phyloP scores from a whole-genome alignment of 805 yeast genomes.

The Kluyveromyces lactis region DNA sequence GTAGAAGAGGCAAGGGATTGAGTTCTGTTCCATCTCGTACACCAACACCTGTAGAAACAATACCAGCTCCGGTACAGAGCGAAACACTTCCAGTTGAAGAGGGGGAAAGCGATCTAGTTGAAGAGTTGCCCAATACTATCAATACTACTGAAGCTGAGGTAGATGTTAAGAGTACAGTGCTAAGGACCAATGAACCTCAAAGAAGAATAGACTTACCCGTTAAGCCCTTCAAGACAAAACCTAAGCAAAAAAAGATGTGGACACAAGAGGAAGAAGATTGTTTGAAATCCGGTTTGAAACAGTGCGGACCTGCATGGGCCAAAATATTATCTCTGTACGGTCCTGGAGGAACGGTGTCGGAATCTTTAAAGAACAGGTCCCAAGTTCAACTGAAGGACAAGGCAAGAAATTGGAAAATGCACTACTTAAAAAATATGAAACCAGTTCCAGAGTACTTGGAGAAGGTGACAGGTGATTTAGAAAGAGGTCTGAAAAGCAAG shows the following conservation, averaged over 20 bases:
- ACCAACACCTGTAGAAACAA: not conserved
- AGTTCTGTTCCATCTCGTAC: not conserved
- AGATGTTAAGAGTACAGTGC: not conserved
- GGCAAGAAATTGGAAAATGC: constrained; percentile 92
- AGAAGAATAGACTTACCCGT: not conserved
- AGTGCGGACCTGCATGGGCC: constrained; percentile 89
- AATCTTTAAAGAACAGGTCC: constrained; percentile 75
- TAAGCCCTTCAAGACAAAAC: constrained; percentile 13
- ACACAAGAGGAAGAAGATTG: constrained; percentile 83
- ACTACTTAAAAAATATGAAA: constrained; percentile 63
- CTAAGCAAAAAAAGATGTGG: constrained; percentile 45
- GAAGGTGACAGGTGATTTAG: constrained; percentile 83
- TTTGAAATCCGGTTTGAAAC: constrained; percentile 65
- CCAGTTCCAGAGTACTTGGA: constrained; percentile 73
- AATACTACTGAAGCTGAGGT: not conserved
- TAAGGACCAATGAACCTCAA: not conserved
- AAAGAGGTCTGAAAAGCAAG: constrained; percentile 40
- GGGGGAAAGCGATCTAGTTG: not conserved
- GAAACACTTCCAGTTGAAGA: not conserved
- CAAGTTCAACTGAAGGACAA: constrained; percentile 93
- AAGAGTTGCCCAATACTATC: not conserved
- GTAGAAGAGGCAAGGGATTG: constrained; percentile 35
- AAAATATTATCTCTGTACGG: constrained; percentile 86
- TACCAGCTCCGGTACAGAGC: not conserved
- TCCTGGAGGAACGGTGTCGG: constrained; percentile 82